Conservation (phyloP, 805 yeast species). For the Millerago galiae region DNA sequence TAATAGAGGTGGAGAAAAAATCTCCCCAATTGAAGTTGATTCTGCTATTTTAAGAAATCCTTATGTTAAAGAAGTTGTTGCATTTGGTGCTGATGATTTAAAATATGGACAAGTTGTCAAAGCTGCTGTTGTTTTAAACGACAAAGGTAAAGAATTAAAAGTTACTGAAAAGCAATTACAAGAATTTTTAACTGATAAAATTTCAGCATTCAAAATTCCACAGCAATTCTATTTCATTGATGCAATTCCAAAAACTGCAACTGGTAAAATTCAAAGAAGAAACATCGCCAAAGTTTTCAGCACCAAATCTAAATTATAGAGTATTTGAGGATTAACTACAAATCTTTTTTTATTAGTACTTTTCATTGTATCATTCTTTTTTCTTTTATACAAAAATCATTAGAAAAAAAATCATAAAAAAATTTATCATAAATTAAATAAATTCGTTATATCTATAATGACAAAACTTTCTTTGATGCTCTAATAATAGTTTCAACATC, state of each 20-base stretch:
- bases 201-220: constrained; percentile 59
- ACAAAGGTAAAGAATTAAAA: constrained; percentile 24
- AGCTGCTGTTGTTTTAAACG: constrained; percentile 57
- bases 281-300: constrained; percentile 50
- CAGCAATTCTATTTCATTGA: constrained; percentile 50
- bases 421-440: neutral
- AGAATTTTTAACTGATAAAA: constrained; percentile 36
- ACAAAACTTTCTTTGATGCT: constrained; percentile 76
- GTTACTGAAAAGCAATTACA: constrained; percentile 38
- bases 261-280: constrained; percentile 71
- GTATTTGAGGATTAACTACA: neutral
- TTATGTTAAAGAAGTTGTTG: constrained; percentile 62
- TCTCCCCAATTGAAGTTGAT: constrained; percentile 67
- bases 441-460: constrained; percentile 36
- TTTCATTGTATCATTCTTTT: neutral
- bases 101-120: constrained; percentile 68
- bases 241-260: constrained; percentile 66
- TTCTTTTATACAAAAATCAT: neutral
- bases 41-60: constrained; percentile 54
- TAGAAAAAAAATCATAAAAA: no score
- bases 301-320: constrained; percentile 26
- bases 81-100: constrained; percentile 60
- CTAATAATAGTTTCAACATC: constrained; percentile 83
- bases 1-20: constrained; percentile 75
- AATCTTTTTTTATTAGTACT: neutral